These are phyloP conservation scores for Exophiala dermatitidis DNA, from an alignment of 2,329 filamentous ascomycete species.

Conservation along the genomic window DNA sequence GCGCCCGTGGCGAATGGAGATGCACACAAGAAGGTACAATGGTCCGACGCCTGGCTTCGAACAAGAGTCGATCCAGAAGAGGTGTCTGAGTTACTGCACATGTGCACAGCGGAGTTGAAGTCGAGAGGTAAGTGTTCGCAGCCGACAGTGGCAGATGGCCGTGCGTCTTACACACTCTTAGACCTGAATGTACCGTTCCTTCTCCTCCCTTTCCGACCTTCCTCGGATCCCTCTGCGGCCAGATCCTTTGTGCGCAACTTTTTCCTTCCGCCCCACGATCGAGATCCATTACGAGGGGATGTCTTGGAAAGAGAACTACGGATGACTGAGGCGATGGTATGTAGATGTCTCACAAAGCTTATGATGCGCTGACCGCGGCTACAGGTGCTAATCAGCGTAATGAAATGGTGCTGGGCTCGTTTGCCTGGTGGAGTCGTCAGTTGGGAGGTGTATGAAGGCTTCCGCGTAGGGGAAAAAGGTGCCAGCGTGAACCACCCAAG, in stretches of 20 bases:
- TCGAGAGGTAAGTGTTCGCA: conserved; percentile 65
- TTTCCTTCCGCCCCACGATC: conserved; percentile 64
- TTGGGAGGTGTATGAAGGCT: conserved; percentile 95
- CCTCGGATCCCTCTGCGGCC: conserved; percentile 83
- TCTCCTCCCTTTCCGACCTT: conserved; percentile 86
- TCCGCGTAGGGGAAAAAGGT: conserved; percentile 91
- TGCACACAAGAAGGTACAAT: conserved; percentile 62
- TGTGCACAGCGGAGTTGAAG: conserved; percentile 87
- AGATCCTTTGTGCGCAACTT: conserved; percentile 89
- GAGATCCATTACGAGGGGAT: conserved; percentile 58
- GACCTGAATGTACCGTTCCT: conserved; percentile 87
- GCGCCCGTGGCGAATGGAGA: conserved; percentile 46
- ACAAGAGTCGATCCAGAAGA: conserved; percentile 80
- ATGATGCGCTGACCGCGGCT: conserved; percentile 8
- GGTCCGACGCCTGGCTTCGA: conserved; percentile 82
- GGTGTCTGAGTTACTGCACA: conserved; percentile 75
- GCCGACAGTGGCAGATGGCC: conserved; percentile 14
- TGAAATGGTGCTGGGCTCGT: conserved; percentile 98
- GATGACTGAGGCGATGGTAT: conserved; percentile 87
- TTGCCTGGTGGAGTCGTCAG: conserved; percentile 84
- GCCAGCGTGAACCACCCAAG: conserved; percentile 29
- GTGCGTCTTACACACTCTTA: conserved; percentile 37
- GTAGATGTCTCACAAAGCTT: conserved; percentile 1
- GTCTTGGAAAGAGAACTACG: conserved; percentile 75
- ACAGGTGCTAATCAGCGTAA: conserved; percentile 82